Conservation (phyloP, 179 eudicot species). For the Silene noctiflora region DNA sequence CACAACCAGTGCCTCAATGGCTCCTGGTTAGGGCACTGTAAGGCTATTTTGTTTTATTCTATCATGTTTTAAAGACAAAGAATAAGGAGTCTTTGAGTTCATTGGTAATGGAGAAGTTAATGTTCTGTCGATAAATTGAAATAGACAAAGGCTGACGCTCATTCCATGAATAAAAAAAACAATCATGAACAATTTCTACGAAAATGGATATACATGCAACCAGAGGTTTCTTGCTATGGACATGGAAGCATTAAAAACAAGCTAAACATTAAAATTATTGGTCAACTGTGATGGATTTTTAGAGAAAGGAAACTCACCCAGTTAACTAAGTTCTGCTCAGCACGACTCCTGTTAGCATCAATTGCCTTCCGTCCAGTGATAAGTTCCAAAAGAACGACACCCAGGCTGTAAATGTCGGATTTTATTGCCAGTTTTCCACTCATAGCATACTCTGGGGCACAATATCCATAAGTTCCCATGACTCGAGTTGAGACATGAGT, state of each 20-base stretch:
- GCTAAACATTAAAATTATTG: not conserved
- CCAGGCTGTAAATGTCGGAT: constrained; percentile 62
- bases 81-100: too few relatives aligned
- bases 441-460: constrained; percentile 93
- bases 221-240: not conserved
- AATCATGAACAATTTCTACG: not conserved
- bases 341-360: constrained; percentile 40
- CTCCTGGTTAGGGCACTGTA: too few relatives aligned
- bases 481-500: constrained; percentile 61
- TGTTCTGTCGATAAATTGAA: not conserved
- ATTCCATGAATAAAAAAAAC: not conserved
- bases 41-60: too few relatives aligned
- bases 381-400: constrained; percentile 63
- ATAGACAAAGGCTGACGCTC: not conserved
- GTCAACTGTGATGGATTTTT: not conserved
- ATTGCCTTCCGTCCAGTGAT: constrained; percentile 63
- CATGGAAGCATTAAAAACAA: not conserved
- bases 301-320: constrained; percentile 46
- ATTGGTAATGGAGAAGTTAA: not conserved
- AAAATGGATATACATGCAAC: not conserved
- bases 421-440: constrained; percentile 66
- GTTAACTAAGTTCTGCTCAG: constrained; percentile 48
- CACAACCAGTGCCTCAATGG: too few relatives aligned
- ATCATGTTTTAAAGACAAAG: too few relatives aligned
- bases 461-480: constrained; percentile 88